Conservation (phyloP, 768 basidiomycete genomes). For the Gloeopeniophorella convolvens region DNA sequence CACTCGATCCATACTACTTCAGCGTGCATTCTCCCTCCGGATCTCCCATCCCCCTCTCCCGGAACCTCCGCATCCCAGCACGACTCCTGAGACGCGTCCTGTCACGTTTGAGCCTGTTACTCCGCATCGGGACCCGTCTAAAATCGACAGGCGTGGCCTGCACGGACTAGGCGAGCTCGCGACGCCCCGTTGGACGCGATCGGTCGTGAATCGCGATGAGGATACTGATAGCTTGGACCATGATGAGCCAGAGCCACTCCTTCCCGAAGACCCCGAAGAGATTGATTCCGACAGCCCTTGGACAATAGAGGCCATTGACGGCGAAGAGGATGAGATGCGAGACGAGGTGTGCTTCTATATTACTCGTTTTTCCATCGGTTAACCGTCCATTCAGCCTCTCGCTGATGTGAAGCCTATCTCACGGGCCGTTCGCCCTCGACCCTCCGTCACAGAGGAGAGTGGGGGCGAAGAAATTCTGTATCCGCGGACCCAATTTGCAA, state of each 20-base stretch:
- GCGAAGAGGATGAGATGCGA: conserved; percentile 57
- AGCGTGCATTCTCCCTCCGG: conserved; percentile 62
- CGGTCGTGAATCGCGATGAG: conserved; percentile 33
- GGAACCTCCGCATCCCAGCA: conserved; percentile 34
- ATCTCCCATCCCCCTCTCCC: conserved; percentile 49
- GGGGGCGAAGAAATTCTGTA: conserved; percentile 89
- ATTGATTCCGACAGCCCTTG: conserved; percentile 72
- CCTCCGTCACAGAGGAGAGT: conserved; percentile 75
- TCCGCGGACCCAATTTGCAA: conserved; percentile 44
- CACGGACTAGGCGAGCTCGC: conserved; percentile 94
- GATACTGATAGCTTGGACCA: conserved; percentile 31
- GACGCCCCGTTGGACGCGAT: conserved; percentile 88
- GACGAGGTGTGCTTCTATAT: conserved; percentile 47
- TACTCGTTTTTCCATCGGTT: conserved; percentile 9
- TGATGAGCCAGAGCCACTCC: conserved; percentile 24
- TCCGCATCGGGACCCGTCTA: conserved; percentile 68
- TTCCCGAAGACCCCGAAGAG: conserved; percentile 36
- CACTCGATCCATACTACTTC: conserved; percentile 87
- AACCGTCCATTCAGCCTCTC: conserved; percentile 29
- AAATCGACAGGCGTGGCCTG: conserved; percentile 79
- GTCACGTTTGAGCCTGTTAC: conserved; percentile 51
- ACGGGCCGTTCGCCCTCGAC: conserved; percentile 48
- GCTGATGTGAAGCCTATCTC: conserved; percentile 38
- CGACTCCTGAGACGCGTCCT: conserved; percentile 54
- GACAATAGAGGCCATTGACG: conserved; percentile 85